Base-by-base conservation (phyloP, 768 basidiomycete species). In the Russula foetens region DNA sequence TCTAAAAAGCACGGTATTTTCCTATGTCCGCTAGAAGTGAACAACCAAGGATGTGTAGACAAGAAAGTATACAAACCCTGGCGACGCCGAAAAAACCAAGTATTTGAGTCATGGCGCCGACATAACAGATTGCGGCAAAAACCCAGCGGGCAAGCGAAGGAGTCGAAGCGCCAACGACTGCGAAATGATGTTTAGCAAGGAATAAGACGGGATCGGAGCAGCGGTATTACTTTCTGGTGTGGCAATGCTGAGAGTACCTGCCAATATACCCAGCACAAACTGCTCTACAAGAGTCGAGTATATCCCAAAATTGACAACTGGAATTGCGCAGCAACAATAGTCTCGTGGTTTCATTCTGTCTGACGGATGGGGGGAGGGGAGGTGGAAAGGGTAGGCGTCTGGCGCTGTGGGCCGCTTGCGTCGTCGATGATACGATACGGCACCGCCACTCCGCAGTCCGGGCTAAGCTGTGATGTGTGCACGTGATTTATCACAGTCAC, bases 301-400 rank as follows among this genome's bases (percentile, higher is more conserved):
- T 55, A 98, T 90, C 33, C 97, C 97, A 62, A 84, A 80, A 75
- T 99, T 96, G 63, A 93, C 77, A 51, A 93, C 74, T 9, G 95
- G 95, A 60, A 98, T 87, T 46, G 94, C 94, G 68, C 90, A 92
- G 72, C 93, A 97, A 69, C 93, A 97, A 70, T 93, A 95, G 51
- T 92, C 86, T 75, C 90, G 82, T 53, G 85, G 74, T 71, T 85
- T 88, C 86, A 89, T 87, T 39, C 15, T 69, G 33, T 58, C 49
- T 29, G 66, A 67, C 57, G 45, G 45, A 58, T 12, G 53, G 24
- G 50, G 44, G 24, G 29, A 23, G 14, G 21, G 0, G 7, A 28
- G 24, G 48, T 47, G 41, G 39, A 44, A 65, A 64, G 52, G 39
- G 47, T 39, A 63, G 56, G 31, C 9, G 31, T 9, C 9, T 33